phyloP scores from a whole-genome alignment of 2,329 filamentous ascomycete species.

The Penicillium sclerotiorum region DNA sequence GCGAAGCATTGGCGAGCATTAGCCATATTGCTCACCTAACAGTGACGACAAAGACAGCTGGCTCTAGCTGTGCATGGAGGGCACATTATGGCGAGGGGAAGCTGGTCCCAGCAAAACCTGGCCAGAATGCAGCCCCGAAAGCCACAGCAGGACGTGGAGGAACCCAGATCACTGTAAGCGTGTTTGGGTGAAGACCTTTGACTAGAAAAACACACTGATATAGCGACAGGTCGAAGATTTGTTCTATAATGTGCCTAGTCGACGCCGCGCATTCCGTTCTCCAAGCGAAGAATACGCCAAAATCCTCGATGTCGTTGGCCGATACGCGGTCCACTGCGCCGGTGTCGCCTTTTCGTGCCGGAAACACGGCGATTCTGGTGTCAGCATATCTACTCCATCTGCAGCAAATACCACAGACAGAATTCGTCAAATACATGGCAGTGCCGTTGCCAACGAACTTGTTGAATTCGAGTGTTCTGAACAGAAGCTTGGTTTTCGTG shows the following conservation, averaged over 20 bases:
- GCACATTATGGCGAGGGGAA: slow-evolving; percentile 85
- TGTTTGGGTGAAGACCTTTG: too few species aligned
- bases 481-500: slow-evolving; percentile 79
- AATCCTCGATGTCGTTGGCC: slow-evolving; percentile 90
- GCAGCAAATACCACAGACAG: slow-evolving; percentile 74
- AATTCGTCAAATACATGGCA: slow-evolving; percentile 88
- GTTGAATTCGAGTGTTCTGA: slow-evolving; percentile 74
- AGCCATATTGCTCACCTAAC: slow-evolving; percentile 96
- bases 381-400: slow-evolving; percentile 76
- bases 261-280: slow-evolving; percentile 86
- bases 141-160: slow-evolving; percentile 83
- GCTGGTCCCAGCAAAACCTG: slow-evolving; percentile 80
- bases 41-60: slow-evolving; percentile 89
- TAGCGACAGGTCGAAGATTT: slow-evolving; percentile 74
- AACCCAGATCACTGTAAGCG: slow-evolving; percentile 80
- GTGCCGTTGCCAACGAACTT: slow-evolving; percentile 81
- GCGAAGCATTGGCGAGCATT: slow-evolving; percentile 94
- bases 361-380: slow-evolving; percentile 86
- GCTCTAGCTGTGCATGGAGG: slow-evolving; percentile 86
- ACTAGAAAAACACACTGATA: neutral
- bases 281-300: slow-evolving; percentile 95
- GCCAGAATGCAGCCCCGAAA: slow-evolving; percentile 82
- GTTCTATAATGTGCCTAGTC: slow-evolving; percentile 93
- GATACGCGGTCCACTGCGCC: slow-evolving; percentile 88
- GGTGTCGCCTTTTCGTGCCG: slow-evolving; percentile 96